Percentiles rank a stretch among this genome's conserved stretches.
These are phyloP conservation scores for Cenchrus americanus DNA, from an alignment of 176 grass and related monocot species.

Conservation along the genomic window DNA sequence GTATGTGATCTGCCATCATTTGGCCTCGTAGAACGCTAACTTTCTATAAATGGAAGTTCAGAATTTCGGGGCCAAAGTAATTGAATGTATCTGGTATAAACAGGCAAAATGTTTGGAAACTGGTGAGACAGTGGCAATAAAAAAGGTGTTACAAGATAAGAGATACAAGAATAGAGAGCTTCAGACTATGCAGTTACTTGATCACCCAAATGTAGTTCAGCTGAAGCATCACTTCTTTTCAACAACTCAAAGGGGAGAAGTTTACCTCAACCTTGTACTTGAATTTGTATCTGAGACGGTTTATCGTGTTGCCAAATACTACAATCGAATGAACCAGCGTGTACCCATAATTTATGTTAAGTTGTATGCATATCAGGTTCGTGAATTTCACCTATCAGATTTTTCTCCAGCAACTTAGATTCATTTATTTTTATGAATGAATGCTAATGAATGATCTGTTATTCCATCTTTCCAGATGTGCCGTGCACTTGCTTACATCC, in stretches of 20 bases:
- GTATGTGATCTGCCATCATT: constrained; percentile 40
- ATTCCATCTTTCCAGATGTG: constrained; percentile 71
- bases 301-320: constrained; percentile 81
- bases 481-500: constrained; percentile 82
- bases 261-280: constrained; percentile 94
- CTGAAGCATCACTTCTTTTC: constrained; percentile 97
- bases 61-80: constrained; percentile 24
- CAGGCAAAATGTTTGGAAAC: constrained; percentile 93
- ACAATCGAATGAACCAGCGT: constrained; percentile 80
- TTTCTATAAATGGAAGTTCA: constrained; percentile 19
- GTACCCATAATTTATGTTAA: constrained; percentile 83
- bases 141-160: constrained; percentile 98
- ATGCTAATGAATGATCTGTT: constrained; percentile 12
- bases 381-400: constrained; percentile 25
- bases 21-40: constrained; percentile 19
- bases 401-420: constrained; percentile 3
- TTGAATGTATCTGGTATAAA: constrained; percentile 48
- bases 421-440: constrained; percentile 13
- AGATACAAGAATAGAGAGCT: constrained; percentile 97
- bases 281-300: constrained; percentile 89
- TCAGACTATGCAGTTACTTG: constrained; percentile 89
- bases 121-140: constrained; percentile 89
- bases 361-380: constrained; percentile 87
- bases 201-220: constrained; percentile 92
- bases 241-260: constrained; percentile 83